Evolutionary conservation across 2,329 filamentous ascomycete genomes (phyloP).

Genomic region (Claviceps pusilla): DNA sequence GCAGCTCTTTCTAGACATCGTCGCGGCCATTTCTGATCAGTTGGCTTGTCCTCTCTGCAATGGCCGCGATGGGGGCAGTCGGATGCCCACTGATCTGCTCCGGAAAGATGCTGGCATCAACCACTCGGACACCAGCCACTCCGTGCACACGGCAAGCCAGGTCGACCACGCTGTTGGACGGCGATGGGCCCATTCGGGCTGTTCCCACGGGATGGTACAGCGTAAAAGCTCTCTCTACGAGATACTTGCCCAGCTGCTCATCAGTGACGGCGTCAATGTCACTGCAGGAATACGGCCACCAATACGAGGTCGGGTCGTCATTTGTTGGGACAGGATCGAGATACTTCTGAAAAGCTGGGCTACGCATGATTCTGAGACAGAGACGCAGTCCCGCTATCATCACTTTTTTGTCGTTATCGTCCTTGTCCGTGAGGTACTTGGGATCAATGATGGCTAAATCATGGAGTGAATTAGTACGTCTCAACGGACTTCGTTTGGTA

Average conservation of each 20-base stretch:
- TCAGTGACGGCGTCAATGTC: constrained; percentile 8
- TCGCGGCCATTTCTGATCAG: constrained; percentile 4
- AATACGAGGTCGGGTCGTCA: constrained; percentile 7
- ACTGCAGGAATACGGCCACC: constrained; percentile 11
- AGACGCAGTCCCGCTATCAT: constrained; percentile 8
- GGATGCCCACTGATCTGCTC: constrained; percentile 15
- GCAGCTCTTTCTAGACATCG: not conserved
- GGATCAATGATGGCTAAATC: constrained; percentile 9
- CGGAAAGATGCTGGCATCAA: constrained; percentile 42
- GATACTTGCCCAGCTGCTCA: constrained; percentile 8
- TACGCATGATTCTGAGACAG: constrained; percentile 7
- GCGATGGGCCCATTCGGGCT: constrained; percentile 8
- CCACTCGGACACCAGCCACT: constrained; percentile 36
- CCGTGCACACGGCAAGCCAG: constrained; percentile 37
- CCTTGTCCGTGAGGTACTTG: constrained; percentile 9
- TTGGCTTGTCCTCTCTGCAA: constrained; percentile 9
- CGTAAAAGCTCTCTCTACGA: constrained; percentile 9
- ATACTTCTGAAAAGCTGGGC: constrained; percentile 5
- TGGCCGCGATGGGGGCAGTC: constrained; percentile 9
- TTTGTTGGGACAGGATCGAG: constrained; percentile 7
- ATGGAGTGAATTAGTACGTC: not conserved
- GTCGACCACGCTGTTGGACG: constrained; percentile 23
- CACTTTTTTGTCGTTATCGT: constrained; percentile 9
- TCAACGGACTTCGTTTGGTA: not conserved
- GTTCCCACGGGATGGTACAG: constrained; percentile 10